phyloP scores from a whole-genome alignment of 768 basidiomycete species.

The Kondoa subrosea region DNA sequence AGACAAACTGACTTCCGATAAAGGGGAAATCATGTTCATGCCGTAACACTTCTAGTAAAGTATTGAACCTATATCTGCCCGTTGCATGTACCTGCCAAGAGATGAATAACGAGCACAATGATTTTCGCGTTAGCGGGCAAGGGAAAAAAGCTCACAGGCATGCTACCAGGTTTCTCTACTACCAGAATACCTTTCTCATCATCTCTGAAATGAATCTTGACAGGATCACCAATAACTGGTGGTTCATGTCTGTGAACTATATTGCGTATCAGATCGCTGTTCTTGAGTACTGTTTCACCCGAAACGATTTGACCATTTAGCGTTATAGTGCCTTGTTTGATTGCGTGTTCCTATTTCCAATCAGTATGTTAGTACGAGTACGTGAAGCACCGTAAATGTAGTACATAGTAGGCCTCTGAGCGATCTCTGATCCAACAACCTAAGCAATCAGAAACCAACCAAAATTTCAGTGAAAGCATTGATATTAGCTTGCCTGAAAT shows the following conservation, averaged over 20 bases:
- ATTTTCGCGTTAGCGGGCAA: no score
- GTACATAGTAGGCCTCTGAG: slow-evolving; percentile 6
- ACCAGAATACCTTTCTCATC: slow-evolving; percentile 66
- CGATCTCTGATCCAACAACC: background rate
- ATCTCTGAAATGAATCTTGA: slow-evolving; percentile 63
- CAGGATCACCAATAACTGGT: slow-evolving; percentile 66
- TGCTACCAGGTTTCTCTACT: slow-evolving; percentile 89
- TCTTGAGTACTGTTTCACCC: slow-evolving; percentile 57
- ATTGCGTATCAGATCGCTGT: slow-evolving; percentile 47
- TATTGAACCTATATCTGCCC: slow-evolving; percentile 76
- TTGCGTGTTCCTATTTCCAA: slow-evolving; percentile 42
- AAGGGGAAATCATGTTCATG: slow-evolving; percentile 65
- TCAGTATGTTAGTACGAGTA: background rate
- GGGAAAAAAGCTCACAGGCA: slow-evolving; percentile 51
- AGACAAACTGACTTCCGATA: slow-evolving; percentile 52
- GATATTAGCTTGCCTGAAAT: background rate
- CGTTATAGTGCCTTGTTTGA: slow-evolving; percentile 89
- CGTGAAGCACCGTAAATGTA: background rate
- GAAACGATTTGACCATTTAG: slow-evolving; percentile 77
- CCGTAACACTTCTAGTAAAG: slow-evolving; percentile 68
- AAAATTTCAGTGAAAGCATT: no score
- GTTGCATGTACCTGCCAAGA: slow-evolving; percentile 74
- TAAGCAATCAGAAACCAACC: no score
- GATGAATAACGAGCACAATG: no score
- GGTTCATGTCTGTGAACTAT: slow-evolving; percentile 55